Percentiles rank a stretch among this genome's conserved stretches.
phyloP scores from a whole-genome alignment of 2,329 filamentous ascomycete species.

The Aureobasidium leucospermi region DNA sequence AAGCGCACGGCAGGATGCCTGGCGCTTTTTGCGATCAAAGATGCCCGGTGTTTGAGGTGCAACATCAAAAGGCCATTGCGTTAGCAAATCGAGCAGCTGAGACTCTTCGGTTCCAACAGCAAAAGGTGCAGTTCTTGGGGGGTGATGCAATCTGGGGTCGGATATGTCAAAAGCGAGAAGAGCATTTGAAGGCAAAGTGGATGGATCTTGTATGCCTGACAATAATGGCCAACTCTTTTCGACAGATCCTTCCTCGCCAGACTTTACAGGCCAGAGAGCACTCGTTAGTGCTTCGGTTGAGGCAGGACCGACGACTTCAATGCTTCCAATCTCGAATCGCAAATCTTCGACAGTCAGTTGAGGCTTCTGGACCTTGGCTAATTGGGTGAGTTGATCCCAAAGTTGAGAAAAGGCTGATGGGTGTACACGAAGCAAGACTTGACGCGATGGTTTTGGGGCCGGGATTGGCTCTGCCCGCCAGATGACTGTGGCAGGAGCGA shows the following conservation, averaged over 20 bases:
- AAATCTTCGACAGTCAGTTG: slow-evolving; percentile 59
- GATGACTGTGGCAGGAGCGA: slow-evolving; percentile 66
- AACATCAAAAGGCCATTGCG: slow-evolving; percentile 60
- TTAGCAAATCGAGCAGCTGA: slow-evolving; percentile 52
- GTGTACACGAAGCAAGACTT: slow-evolving; percentile 67
- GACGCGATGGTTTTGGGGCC: slow-evolving; percentile 27
- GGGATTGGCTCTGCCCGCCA: slow-evolving; percentile 54
- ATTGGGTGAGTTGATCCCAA: slow-evolving; percentile 55
- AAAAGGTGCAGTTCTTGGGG: slow-evolving; percentile 50
- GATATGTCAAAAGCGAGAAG: slow-evolving; percentile 65
- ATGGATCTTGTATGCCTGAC: slow-evolving; percentile 57
- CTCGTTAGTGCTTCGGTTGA: slow-evolving; percentile 71
- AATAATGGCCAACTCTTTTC: slow-evolving; percentile 45
- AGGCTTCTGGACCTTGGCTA: slow-evolving; percentile 55
- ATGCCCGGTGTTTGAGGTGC: slow-evolving; percentile 38
- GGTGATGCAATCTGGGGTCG: slow-evolving; percentile 76
- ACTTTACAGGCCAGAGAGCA: slow-evolving; percentile 49
- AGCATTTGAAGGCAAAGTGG: slow-evolving; percentile 61
- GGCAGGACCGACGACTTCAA: slow-evolving; percentile 63
- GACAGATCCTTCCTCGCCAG: slow-evolving; percentile 22
- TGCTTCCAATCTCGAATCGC: slow-evolving; percentile 65
- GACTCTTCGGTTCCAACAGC: slow-evolving; percentile 20
- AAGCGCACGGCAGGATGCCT: slow-evolving; percentile 57
- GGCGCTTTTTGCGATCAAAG: slow-evolving; percentile 61
- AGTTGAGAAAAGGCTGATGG: slow-evolving; percentile 69